Conservation (phyloP, 2,329 filamentous ascomycete species). For the Cladorrhinum sp. region DNA sequence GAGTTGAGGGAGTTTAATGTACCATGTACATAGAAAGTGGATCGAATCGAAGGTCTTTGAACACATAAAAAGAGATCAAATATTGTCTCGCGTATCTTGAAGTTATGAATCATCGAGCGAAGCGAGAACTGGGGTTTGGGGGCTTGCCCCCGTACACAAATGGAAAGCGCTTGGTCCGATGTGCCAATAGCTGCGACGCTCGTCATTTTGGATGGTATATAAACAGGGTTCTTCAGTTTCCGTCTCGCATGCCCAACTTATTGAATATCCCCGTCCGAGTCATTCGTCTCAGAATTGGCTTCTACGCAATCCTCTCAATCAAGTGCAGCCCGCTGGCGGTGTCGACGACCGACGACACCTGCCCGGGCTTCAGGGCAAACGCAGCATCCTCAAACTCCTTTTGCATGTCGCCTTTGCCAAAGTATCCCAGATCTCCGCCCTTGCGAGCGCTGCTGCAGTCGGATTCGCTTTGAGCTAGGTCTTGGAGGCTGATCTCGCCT, state of each 20-base stretch:
- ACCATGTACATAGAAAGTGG: no score
- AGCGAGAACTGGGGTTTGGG: no score
- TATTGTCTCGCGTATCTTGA: no score
- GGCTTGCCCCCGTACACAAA: no score
- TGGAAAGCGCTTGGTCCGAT: neutral
- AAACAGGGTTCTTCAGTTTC: no score
- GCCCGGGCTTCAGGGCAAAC: constrained; percentile 81
- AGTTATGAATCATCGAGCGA: no score
- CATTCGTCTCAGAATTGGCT: no score
- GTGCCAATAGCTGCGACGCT: no score
- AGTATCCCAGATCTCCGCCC: constrained; percentile 90
- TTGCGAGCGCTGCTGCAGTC: constrained; percentile 96
- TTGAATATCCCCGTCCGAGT: neutral
- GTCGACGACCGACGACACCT: constrained; percentile 84
- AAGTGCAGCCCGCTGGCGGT: constrained; percentile 93
- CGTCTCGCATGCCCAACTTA: no score
- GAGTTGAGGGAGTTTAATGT: no score
- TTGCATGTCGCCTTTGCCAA: constrained; percentile 94
- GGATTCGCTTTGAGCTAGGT: constrained; percentile 83
- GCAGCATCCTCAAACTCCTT: constrained; percentile 97
- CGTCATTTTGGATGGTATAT: no score
- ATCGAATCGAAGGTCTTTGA: no score
- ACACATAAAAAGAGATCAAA: neutral
- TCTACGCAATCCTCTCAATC: constrained; percentile 80
- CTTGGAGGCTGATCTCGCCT: constrained; percentile 67